These are phyloP conservation scores for Eucalyptus pauciflora DNA, from an alignment of 345 rosid species.

Conservation along the genomic window DNA sequence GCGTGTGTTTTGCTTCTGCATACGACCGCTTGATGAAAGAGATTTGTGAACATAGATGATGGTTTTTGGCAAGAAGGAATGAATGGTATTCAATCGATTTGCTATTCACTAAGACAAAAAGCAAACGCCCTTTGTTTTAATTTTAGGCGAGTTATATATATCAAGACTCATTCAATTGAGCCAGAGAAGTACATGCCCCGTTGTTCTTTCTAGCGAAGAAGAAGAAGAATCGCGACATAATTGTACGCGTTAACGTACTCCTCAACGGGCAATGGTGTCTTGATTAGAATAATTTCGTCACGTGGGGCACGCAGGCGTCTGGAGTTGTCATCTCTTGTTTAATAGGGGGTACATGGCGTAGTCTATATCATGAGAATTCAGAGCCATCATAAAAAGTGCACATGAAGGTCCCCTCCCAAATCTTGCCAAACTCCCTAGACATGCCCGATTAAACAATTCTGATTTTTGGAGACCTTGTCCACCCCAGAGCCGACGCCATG, in stretches of 20 bases:
- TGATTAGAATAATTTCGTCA: not conserved
- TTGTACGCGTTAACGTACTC: not conserved
- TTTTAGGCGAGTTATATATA: not conserved
- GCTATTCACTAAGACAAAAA: not conserved
- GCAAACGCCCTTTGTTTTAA: not conserved
- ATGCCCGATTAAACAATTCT: not conserved
- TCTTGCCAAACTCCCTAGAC: not conserved
- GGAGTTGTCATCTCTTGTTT: not conserved
- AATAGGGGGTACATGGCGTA: not conserved
- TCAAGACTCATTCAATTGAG: not conserved
- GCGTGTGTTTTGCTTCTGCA: not conserved
- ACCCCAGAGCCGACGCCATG: not conserved
- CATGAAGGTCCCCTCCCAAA: not conserved
- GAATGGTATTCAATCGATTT: not conserved
- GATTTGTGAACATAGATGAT: not conserved
- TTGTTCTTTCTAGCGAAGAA: not conserved
- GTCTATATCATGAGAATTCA: not conserved
- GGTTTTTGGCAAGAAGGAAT: not conserved
- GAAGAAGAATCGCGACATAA: not conserved
- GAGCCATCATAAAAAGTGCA: not conserved
- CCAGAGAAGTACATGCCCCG: not conserved
- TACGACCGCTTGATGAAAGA: not conserved
- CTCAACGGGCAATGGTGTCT: not conserved
- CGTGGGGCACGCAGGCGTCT: not conserved
- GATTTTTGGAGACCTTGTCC: not conserved